Evolutionary conservation across 192 early-diverging fungal species (phyloP).

Genomic region (Coemansia sp.): DNA sequence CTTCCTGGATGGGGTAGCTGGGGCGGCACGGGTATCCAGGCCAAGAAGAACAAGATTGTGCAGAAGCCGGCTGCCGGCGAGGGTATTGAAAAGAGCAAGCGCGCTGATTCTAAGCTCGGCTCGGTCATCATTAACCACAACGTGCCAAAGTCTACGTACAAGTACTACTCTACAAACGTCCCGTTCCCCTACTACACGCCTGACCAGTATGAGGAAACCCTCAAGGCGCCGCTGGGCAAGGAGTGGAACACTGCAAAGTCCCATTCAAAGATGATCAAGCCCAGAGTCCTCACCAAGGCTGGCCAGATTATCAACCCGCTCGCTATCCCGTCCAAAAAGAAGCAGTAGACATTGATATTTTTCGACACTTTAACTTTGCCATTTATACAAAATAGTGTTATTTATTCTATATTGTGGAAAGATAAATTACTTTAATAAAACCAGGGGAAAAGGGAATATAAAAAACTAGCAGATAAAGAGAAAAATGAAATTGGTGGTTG

Average conservation of each 20-base stretch:
- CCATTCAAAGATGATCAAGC: conserved; percentile 73
- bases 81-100: conserved; percentile 19
- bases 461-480: too few relatives aligned
- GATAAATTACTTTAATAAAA: too few relatives aligned
- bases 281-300: conserved; percentile 77
- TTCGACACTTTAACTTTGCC: too few relatives aligned
- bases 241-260: conserved; percentile 91
- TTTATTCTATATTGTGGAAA: too few relatives aligned
- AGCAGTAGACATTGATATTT: conserved; percentile 18
- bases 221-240: conserved; percentile 86
- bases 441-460: too few relatives aligned
- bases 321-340: conserved; percentile 61
- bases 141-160: conserved; percentile 68
- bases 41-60: conserved; percentile 64
- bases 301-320: conserved; percentile 89
- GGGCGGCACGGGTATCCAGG: conserved; percentile 66
- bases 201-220: conserved; percentile 87
- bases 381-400: too few relatives aligned
- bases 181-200: conserved; percentile 82
- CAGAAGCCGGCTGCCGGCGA: conserved; percentile 42
- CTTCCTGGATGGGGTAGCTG: conserved; percentile 96
- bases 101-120: conserved; percentile 40
- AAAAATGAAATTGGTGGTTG: too few relatives aligned
- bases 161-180: conserved; percentile 70
- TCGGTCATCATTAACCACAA: conserved; percentile 93